Conservation (phyloP, 1,139 yeast genomes). For the Taphrina pruni region DNA sequence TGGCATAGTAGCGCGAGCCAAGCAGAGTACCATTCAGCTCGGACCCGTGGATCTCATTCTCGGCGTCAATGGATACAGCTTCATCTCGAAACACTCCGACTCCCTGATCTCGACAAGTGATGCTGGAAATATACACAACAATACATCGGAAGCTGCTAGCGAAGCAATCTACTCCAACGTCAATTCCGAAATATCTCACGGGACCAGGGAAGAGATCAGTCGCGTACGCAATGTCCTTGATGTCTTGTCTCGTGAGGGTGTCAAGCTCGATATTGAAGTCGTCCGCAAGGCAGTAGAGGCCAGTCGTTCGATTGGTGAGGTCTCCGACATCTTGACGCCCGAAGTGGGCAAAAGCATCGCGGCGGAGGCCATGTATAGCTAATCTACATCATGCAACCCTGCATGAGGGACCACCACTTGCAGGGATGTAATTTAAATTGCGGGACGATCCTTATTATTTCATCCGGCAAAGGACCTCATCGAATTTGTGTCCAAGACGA, state of each 20-base stretch:
- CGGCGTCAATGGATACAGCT: constrained; percentile 93
- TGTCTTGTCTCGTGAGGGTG: constrained; percentile 78
- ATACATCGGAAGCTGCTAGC: constrained; percentile 90
- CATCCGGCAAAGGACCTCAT: no score
- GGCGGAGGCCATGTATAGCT: constrained; percentile 56
- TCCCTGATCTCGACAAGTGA: constrained; percentile 6
- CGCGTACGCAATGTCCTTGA: constrained; percentile 83
- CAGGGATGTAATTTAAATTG: background rate
- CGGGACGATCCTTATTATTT: no score
- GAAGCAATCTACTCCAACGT: constrained; percentile 94
- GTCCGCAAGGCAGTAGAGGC: constrained; percentile 86
- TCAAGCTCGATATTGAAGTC: constrained; percentile 84
- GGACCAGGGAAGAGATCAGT: constrained; percentile 74
- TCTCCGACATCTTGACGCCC: constrained; percentile 74
- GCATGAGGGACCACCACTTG: no score
- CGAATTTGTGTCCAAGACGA: no score
- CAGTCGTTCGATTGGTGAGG: constrained; percentile 74
- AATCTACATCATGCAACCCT: background rate
- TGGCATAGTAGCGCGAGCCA: constrained; percentile 78
- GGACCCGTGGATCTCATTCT: constrained; percentile 91
- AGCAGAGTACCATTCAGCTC: constrained; percentile 81
- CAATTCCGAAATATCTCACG: constrained; percentile 70
- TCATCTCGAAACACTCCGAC: constrained; percentile 77
- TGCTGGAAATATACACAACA: constrained; percentile 65
- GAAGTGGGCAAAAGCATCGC: constrained; percentile 78